Conservation (phyloP, 2,329 filamentous ascomycete genomes). For the Coniochaeta sp. region DNA sequence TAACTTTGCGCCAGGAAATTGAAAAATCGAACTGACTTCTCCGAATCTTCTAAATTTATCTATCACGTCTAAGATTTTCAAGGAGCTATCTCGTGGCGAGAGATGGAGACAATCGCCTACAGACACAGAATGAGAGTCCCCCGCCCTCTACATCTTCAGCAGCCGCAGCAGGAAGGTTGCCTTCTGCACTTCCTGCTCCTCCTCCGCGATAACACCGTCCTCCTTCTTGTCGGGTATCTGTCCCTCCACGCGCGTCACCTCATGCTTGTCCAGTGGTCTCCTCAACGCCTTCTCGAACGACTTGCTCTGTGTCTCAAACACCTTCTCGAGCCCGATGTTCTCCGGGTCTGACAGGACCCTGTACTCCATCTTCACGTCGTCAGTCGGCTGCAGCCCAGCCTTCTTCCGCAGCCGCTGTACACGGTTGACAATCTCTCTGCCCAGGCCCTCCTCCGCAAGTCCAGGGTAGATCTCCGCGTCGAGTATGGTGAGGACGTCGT, state of each 20-base stretch:
- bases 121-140: not conserved
- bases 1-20: not conserved
- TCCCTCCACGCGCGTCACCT: slow-evolving; percentile 51
- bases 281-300: slow-evolving; percentile 72
- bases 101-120: not conserved
- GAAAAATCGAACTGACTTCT: not conserved
- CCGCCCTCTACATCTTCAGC: slow-evolving; percentile 52
- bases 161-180: slow-evolving; percentile 61
- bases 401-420: slow-evolving; percentile 92
- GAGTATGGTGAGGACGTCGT: slow-evolving; percentile 83
- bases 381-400: slow-evolving; percentile 80
- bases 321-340: slow-evolving; percentile 60
- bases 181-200: slow-evolving; percentile 80
- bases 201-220: slow-evolving; percentile 63
- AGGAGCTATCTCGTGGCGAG: not conserved
- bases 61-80: not conserved
- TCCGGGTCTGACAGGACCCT: slow-evolving; percentile 72
- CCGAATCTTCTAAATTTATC: not conserved
- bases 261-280: slow-evolving; percentile 66
- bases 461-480: slow-evolving; percentile 72
- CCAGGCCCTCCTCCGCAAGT: slow-evolving; percentile 79
- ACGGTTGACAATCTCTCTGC: slow-evolving; percentile 85
- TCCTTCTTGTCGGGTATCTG: slow-evolving; percentile 41
- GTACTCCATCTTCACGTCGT: slow-evolving; percentile 96
- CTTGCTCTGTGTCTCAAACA: slow-evolving; percentile 59